Evolutionary conservation across 2,329 filamentous ascomycete species (phyloP).

Genomic region (Thelonectria rubi): DNA sequence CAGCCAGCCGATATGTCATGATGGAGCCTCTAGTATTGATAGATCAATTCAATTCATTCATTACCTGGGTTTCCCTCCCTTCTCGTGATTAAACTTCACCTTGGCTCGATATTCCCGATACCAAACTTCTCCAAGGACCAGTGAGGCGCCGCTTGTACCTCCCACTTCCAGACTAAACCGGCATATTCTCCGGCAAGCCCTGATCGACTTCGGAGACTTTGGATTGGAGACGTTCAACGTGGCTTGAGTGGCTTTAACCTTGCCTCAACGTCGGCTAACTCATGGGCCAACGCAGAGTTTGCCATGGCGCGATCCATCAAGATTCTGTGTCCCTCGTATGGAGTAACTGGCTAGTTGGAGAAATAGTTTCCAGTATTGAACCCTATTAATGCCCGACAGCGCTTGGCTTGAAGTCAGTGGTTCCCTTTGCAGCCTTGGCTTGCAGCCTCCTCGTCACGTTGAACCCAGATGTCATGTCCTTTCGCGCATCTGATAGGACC

Average conservation of each 20-base stretch:
- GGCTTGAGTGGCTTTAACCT: neutral
- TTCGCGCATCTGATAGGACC: neutral
- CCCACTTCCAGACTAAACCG: neutral
- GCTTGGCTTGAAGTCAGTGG: neutral
- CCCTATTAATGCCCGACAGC: too few relatives aligned
- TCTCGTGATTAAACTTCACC: too few relatives aligned
- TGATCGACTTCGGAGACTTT: neutral
- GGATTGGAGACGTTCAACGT: neutral
- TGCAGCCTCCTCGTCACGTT: neutral
- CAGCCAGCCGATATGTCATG: neutral
- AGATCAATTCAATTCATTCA: neutral
- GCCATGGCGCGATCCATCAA: neutral
- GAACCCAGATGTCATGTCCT: neutral
- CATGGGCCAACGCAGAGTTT: neutral
- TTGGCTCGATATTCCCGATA: too few relatives aligned
- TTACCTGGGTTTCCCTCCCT: too few relatives aligned
- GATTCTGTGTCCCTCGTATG: neutral
- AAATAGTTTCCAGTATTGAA: too few relatives aligned
- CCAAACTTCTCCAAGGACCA: too few relatives aligned
- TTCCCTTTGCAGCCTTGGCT: neutral
- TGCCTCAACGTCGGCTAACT: neutral
- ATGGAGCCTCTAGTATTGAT: neutral
- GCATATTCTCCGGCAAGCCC: neutral
- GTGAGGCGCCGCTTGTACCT: too few relatives aligned
- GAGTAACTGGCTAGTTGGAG: too few relatives aligned